phyloP scores from a whole-genome alignment of 202 grass and related monocot species.

The Elaeis oleifera region DNA sequence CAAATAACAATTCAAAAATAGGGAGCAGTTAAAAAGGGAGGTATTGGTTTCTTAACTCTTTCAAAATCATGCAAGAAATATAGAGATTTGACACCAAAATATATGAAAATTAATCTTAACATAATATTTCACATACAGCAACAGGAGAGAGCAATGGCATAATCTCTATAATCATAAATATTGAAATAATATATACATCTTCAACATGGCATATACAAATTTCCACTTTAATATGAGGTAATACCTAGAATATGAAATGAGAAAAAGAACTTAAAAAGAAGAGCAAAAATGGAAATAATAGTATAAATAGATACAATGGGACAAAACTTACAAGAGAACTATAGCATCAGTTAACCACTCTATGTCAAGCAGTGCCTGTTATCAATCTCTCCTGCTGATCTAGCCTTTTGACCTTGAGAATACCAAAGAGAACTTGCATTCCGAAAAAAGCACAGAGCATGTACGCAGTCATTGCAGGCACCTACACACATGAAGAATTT shows the following conservation, averaged over 20 bases:
- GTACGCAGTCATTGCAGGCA: slow-evolving; percentile 67
- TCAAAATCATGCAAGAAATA: too few relatives aligned
- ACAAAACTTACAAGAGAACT: slow-evolving; percentile 10
- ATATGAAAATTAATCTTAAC: too few relatives aligned
- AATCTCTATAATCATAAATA: too few relatives aligned
- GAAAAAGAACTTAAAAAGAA: slow-evolving; percentile 1
- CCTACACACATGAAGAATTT: slow-evolving; percentile 33
- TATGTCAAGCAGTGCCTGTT: slow-evolving; percentile 62
- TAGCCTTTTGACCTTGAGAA: slow-evolving; percentile 85
- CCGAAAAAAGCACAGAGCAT: slow-evolving; percentile 58
- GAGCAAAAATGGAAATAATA: neutral
- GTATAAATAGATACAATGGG: neutral
- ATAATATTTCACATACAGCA: too few relatives aligned
- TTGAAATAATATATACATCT: slow-evolving; percentile 12
- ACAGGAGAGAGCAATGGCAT: too few relatives aligned
- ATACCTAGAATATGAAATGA: slow-evolving; percentile 7
- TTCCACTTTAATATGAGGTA: neutral
- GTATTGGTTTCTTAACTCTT: too few relatives aligned
- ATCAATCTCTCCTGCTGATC: slow-evolving; percentile 86
- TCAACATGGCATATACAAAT: slow-evolving; percentile 8
- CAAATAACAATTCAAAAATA: too few relatives aligned
- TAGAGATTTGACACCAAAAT: too few relatives aligned
- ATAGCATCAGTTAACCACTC: slow-evolving; percentile 16
- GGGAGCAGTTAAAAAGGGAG: too few relatives aligned
- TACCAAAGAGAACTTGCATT: slow-evolving; percentile 60